A percentile compares a stretch with the other conserved stretches of the same genome.
These are phyloP conservation scores for Heterobasidion occidentale DNA, from an alignment of 1,284 basidiomycete species.

Conservation along the genomic window DNA sequence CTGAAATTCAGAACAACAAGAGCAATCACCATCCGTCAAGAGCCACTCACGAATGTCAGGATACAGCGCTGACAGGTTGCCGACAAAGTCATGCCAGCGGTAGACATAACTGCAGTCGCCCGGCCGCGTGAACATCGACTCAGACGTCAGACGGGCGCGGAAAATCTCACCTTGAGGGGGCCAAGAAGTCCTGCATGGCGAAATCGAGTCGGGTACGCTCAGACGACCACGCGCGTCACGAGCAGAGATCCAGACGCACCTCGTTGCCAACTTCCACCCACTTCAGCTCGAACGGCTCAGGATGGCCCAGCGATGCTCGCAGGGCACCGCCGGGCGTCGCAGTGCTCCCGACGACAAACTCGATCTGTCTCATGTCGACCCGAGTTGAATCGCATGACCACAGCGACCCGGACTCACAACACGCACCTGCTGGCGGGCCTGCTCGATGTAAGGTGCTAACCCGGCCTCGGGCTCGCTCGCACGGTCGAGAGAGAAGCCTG, in stretches of 20 bases:
- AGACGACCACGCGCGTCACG: too few species aligned
- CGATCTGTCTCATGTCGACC: conserved; percentile 35
- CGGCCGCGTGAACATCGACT: too few species aligned
- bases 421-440: conserved; percentile 55
- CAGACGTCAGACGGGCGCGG: too few species aligned
- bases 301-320: conserved; percentile 54
- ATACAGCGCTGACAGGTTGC: conserved; percentile 46
- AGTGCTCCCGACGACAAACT: conserved; percentile 58
- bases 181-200: conserved; percentile 38
- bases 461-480: conserved; percentile 41
- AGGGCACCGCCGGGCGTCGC: conserved; percentile 36
- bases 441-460: conserved; percentile 56
- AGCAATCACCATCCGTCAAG: not conserved
- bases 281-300: conserved; percentile 47
- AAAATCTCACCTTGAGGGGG: conserved; percentile 18
- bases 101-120: conserved; percentile 38
- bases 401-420: not conserved
- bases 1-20: conserved; percentile 3
- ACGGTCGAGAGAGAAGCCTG: conserved; percentile 50
- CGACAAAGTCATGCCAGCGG: conserved; percentile 54
- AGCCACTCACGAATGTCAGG: conserved; percentile 46
- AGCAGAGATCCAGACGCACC: conserved; percentile 15
- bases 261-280: conserved; percentile 67
- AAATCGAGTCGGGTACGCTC: too few species aligned
- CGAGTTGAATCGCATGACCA: too few species aligned